Evolutionary conservation across 2,329 filamentous ascomycete species (phyloP), one percentile per base, ranked within the genome.

Genomic region (Juglanconis oblonga): DNA sequence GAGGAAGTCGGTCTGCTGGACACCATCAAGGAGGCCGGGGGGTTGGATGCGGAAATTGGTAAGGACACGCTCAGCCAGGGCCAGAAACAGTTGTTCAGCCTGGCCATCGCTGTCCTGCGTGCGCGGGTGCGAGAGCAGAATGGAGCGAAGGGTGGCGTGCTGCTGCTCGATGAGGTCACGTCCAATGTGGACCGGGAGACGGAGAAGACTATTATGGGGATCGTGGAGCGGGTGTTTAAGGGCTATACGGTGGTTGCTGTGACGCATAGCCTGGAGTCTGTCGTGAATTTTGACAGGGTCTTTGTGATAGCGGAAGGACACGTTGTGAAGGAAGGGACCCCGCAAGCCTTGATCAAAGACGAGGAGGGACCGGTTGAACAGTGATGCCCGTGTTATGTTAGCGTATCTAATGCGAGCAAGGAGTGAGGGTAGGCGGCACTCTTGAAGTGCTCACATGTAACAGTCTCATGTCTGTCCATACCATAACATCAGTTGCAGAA

Each of bases 61-160:
- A 72, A 77, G 2, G 75, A 81, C 6, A 73, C 76, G 54, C 73
- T 87, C 5, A 81, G 78, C 5, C 79, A 81, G 38, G 87, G 87
- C 0, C 86, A 87, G 66, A 60, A 50, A 44, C 58, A 63, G 65
- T 72, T 85, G 2, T 81, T 85, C 66, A 82, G 80, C 65, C 72
- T 85, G 33, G 81, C 80, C 5, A 69, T 80, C 17, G 81, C 79
- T 3, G 71, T 83, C 47, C 68, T 84, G 51, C 69, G 73, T 5
- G 54, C 61, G 4, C 49, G 55, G 17, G 32, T 49, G 11, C 54
- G 40, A n/a, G 17, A 45, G 38, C 47, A 58, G 45, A 3, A 24
- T 1, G 54, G 57, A 2, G 14, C 24, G 7, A 6, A 14, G 10
- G 45, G 63, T 1, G 63, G 61, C 9, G 29, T 64, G 4, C 32